Evolutionary conservation across 768 basidiomycete genomes (phyloP).

Genomic region (Rhodocollybia butyracea): DNA sequence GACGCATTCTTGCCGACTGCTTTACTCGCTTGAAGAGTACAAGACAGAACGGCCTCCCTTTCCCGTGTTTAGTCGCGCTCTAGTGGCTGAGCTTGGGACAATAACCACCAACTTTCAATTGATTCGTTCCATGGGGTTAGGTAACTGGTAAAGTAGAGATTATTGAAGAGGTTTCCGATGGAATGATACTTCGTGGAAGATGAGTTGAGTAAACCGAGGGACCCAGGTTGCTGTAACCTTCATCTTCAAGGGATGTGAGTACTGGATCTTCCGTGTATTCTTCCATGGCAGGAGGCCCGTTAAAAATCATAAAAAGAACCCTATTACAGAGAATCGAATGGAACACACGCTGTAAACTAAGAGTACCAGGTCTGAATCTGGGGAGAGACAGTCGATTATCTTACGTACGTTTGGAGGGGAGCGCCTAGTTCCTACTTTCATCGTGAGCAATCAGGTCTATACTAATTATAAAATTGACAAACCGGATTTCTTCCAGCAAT

Average conservation of each 20-base stretch:
- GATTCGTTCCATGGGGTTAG: too few species aligned
- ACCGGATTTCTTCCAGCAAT: conserved; percentile 36
- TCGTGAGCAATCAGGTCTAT: not conserved
- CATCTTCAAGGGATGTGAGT: not conserved
- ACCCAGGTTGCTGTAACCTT: not conserved
- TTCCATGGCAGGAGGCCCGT: not conserved
- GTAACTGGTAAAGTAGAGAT: too few species aligned
- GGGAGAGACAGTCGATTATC: too few species aligned
- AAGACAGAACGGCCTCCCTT: too few species aligned
- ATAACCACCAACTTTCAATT: too few species aligned
- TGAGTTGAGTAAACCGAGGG: not conserved
- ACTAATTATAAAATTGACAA: conserved; percentile 7
- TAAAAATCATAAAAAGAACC: not conserved
- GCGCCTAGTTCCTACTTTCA: not conserved
- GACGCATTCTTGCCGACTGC: too few species aligned
- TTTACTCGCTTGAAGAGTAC: too few species aligned
- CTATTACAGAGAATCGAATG: conserved; percentile 2
- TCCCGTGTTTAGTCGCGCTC: too few species aligned
- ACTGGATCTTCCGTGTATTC: not conserved
- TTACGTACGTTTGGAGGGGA: not conserved
- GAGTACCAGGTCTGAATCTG: not conserved
- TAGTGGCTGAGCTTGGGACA: too few species aligned
- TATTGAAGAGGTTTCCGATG: too few species aligned
- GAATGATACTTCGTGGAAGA: not conserved
- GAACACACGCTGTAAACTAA: not conserved